phyloP scores from a whole-genome alignment of 257 asterid species.

The Gentiana macrophylla region DNA sequence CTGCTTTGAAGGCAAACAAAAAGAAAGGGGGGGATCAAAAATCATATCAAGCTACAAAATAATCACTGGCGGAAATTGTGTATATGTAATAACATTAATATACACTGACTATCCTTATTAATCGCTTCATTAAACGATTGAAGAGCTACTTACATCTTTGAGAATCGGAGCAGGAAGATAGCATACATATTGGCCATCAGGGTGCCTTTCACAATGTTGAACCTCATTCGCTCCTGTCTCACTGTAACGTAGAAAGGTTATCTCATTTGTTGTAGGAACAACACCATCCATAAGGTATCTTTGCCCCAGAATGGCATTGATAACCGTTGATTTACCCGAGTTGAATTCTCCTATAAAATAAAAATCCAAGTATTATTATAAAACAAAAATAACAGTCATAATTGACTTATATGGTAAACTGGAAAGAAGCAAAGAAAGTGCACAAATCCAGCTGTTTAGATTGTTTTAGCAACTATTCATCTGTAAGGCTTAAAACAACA shows the following conservation, averaged over 20 bases:
- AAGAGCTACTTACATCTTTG: conserved; percentile 59
- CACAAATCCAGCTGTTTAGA: too few relatives aligned
- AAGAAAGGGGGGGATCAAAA: background rate
- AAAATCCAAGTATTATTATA: conserved; percentile 3
- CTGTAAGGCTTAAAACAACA: too few relatives aligned
- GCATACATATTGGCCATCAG: conserved; percentile 93
- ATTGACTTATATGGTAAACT: background rate
- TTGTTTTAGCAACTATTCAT: too few relatives aligned
- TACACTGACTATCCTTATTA: too few relatives aligned
- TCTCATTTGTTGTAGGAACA: conserved; percentile 94
- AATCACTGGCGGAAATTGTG: background rate
- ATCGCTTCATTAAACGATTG: too few relatives aligned
- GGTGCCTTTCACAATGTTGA: conserved; percentile 84
- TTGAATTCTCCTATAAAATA: conserved; percentile 78
- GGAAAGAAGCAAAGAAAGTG: background rate
- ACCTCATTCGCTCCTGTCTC: conserved; percentile 40
- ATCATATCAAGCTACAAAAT: background rate
- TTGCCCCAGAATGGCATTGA: conserved; percentile 95
- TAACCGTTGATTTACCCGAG: conserved; percentile 94
- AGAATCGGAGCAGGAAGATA: conserved; percentile 88
- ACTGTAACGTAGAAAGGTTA: conserved; percentile 84
- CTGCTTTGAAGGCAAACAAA: conserved; percentile 36
- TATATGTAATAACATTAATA: too few relatives aligned
- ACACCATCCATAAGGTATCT: conserved; percentile 83
- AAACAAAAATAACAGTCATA: background rate